These are phyloP conservation scores for Cladobotryum protrusum DNA, from an alignment of 2,329 filamentous ascomycete species.

Conservation along the genomic window DNA sequence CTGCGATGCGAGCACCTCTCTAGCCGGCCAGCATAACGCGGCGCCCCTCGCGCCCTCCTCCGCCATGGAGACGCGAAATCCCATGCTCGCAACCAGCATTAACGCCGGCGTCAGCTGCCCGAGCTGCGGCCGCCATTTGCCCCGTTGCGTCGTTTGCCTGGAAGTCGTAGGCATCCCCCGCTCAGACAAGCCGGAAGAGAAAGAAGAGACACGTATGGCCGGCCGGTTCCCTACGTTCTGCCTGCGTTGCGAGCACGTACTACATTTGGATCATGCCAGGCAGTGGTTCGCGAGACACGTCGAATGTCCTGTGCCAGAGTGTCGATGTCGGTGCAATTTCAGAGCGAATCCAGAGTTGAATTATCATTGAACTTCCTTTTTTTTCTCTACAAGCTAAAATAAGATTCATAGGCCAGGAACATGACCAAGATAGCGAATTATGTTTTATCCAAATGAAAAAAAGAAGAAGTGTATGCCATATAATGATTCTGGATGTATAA, in stretches of 20 bases:
- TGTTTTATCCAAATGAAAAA: too few species aligned
- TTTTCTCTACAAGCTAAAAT: background rate
- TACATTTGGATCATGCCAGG: slow-evolving; percentile 61
- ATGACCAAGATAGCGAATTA: background rate
- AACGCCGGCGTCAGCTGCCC: slow-evolving; percentile 59
- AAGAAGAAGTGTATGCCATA: too few species aligned
- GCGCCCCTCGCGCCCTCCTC: slow-evolving; percentile 18
- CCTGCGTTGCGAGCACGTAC: slow-evolving; percentile 60
- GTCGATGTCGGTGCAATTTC: slow-evolving; percentile 58
- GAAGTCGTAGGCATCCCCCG: slow-evolving; percentile 60
- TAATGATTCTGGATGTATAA: too few species aligned
- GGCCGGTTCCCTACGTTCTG: slow-evolving; percentile 64
- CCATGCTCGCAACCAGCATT: slow-evolving; percentile 51
- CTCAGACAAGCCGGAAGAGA: slow-evolving; percentile 50
- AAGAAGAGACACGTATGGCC: slow-evolving; percentile 42
- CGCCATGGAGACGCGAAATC: slow-evolving; percentile 40
- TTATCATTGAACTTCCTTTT: slow-evolving; percentile 32
- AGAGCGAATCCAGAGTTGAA: slow-evolving; percentile 53
- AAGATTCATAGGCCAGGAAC: background rate
- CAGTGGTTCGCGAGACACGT: slow-evolving; percentile 60
- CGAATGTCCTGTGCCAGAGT: slow-evolving; percentile 64
- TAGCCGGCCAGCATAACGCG: slow-evolving; percentile 33
- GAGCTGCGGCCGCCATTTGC: slow-evolving; percentile 60
- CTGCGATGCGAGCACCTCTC: slow-evolving; percentile 58
- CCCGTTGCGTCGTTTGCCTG: slow-evolving; percentile 61